Base-by-base conservation (phyloP, 202 grass and related monocot genomes). In the Elaeis oleifera region DNA sequence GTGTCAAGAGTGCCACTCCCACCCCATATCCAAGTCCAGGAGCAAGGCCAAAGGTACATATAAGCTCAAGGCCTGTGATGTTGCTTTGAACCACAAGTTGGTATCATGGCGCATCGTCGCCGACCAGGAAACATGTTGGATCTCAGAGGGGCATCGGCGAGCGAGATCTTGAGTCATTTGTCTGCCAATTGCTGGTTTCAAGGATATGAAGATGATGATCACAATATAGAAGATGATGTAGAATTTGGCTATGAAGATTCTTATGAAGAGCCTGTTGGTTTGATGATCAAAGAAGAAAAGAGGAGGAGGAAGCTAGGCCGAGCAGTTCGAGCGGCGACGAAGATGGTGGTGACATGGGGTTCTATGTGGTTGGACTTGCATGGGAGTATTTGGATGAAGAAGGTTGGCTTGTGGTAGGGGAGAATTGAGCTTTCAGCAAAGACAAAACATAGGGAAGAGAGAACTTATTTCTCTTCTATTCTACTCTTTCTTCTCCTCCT, bases 391-490 rank as follows among this genome's bases (percentile, higher is more conserved):
- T 79, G 11, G 85, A 86, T 49, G 82, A 79, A 5, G 90, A 95
- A 70, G 90, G 89, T 78, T 95, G 90, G 90, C 78, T 95, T 68
- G 76, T 95, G 73, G 85, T 95, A 65, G 81, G 84, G 32, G 84
- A 88, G 80, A 69, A 83, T 27, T 84, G 80, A 86, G 16, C 0
- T 32, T 59, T 56, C 61, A 36, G 50, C 23, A 2, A 44, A 44
- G 36, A 13, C 36, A 44, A 44, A 44, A 3, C 36, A 2, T 8
- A 44, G 36, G 36, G 36, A 44, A 13, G 36, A 44, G 36, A 44
- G 7, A 44, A 11, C 36, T 44, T 44, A 44, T 39, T 39, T 39
- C 32, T 44, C 8, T 36, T 36, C 31, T 36, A 1, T 36, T 36
- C 31, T 36, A 8, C 31, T 36, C 5, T 44, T 44, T 44, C 32